Base-by-base conservation (phyloP, 176 grass and related monocot genomes). In the Sorghum bicolor region DNA sequence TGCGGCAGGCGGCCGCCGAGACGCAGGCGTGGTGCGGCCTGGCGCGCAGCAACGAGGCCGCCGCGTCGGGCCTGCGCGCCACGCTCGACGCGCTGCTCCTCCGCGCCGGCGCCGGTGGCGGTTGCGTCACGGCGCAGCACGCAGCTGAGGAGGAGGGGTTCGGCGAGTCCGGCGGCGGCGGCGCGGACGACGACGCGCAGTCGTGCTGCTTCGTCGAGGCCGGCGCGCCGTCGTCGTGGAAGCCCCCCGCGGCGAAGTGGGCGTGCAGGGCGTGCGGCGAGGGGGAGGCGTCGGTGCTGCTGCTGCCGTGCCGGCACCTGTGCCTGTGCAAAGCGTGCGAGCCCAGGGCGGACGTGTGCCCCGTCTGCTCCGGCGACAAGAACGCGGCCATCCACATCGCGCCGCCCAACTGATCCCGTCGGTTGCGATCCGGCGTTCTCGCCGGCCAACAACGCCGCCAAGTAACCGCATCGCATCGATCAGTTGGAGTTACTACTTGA, bases 311-410 rank as follows among this genome's bases (percentile, higher is more conserved):
- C 73, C 89, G 90, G 37, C 93, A 95, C 73, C 77, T 95, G 13
- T 90, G 90, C 77, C 57, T 92, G 4, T 95, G 93, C 90, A 89
- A 90, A 47, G 65, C 39, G n/a, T 95, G 93, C 70, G 90, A 92
- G 48, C 81, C 66, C 0, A 8, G 38, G 16, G 16, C 69, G 3
- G 83, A 86, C 48, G 39, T 58, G 2, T 95, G 93, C 43, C 93
- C 93, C 4, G 57, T 88, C 22, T 95, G 93, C 78, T 22, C 60
- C 24, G 73, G 75, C 62, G 50, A 10, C 40, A 94, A 89, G 82
- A 92, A 70, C 40, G 83, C 85, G 8, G 80, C 81, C 66, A 75
- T 94, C 83, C 92, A 63, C 64, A 32, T 87, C 71, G 78, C 70
- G 33, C 29, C 70, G 33, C 29, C 20, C 3, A n/a, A 12, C 70